phyloP scores from a whole-genome alignment of 768 basidiomycete species.

The Wakefieldia striispora region DNA sequence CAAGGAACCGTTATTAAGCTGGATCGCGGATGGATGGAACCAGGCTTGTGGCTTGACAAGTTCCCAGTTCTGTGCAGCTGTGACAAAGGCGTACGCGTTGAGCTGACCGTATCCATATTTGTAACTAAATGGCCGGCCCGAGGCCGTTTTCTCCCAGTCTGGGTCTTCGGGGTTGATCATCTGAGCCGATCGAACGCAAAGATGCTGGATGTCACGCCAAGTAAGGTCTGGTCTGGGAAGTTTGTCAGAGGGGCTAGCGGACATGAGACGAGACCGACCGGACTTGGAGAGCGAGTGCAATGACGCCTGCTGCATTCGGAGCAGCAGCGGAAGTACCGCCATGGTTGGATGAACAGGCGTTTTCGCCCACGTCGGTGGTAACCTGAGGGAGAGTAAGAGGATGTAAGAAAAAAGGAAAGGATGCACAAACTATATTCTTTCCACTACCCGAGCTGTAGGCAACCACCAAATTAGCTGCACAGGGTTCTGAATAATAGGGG shows the following conservation, averaged over 20 bases:
- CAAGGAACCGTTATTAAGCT: constrained; percentile 61
- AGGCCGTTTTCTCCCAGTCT: constrained; percentile 86
- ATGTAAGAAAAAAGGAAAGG: constrained; percentile 1
- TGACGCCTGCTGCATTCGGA: constrained; percentile 92
- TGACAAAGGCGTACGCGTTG: constrained; percentile 80
- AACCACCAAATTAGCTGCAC: constrained; percentile 95
- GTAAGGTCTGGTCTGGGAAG: constrained; percentile 79
- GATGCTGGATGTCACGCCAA: constrained; percentile 95
- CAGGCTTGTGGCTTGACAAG: constrained; percentile 94
- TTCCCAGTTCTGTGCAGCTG: constrained; percentile 76
- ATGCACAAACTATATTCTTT: constrained; percentile 77
- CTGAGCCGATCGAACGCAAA: constrained; percentile 74
- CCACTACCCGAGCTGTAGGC: constrained; percentile 95
- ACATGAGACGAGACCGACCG: constrained; percentile 48
- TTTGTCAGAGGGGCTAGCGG: constrained; percentile 10
- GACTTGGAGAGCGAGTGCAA: constrained; percentile 85
- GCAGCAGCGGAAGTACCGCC: constrained; percentile 98
- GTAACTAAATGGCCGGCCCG: constrained; percentile 60
- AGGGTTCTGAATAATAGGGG: constrained; percentile 97
- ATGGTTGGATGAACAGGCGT: constrained; percentile 76
- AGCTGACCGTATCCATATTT: constrained; percentile 95
- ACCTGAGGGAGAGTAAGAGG: constrained; percentile 51
- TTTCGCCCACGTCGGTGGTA: constrained; percentile 90
- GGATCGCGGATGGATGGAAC: constrained; percentile 73
- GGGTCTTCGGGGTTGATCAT: constrained; percentile 86